phyloP scores from a whole-genome alignment of 768 basidiomycete genomes.

The Tulasnella sp. region DNA sequence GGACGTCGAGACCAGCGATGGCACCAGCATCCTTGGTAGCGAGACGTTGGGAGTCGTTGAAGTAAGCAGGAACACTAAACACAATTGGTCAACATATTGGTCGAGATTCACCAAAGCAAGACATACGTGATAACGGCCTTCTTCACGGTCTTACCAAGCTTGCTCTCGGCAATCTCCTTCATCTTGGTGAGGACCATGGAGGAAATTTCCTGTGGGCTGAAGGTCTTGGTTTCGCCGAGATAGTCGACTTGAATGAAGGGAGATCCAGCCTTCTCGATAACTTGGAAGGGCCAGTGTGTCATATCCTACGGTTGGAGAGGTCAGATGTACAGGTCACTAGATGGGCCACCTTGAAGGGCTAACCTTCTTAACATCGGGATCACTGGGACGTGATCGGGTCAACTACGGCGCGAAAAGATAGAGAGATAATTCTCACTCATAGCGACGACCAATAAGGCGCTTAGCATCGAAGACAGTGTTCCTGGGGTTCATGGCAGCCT shows the following conservation, averaged over 20 bases:
- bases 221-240: constrained; percentile 87
- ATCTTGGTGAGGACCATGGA: constrained; percentile 99
- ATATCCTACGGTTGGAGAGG: constrained; percentile 67
- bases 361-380: constrained; percentile 90
- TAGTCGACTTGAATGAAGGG: constrained; percentile 95
- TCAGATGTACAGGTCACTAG: constrained; percentile 19
- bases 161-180: constrained; percentile 99
- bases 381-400: constrained; percentile 34
- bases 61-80: constrained; percentile 83
- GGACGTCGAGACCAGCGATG: constrained; percentile 96
- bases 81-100: neutral
- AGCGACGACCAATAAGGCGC: constrained; percentile 95
- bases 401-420: constrained; percentile 9
- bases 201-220: constrained; percentile 98
- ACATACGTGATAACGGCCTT: constrained; percentile 97
- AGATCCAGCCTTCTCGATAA: constrained; percentile 93
- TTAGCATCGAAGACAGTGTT: constrained; percentile 99
- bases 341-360: neutral
- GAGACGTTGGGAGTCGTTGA: constrained; percentile 99
- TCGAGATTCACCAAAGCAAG: constrained; percentile 3
- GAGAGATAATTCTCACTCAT: constrained; percentile 49
- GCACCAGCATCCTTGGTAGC: constrained; percentile 99
- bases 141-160: constrained; percentile 95
- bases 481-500: constrained; percentile 98
- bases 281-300: constrained; percentile 95